Base-by-base conservation (phyloP, 768 basidiomycete species). In the Fistulinella prunicolor region DNA sequence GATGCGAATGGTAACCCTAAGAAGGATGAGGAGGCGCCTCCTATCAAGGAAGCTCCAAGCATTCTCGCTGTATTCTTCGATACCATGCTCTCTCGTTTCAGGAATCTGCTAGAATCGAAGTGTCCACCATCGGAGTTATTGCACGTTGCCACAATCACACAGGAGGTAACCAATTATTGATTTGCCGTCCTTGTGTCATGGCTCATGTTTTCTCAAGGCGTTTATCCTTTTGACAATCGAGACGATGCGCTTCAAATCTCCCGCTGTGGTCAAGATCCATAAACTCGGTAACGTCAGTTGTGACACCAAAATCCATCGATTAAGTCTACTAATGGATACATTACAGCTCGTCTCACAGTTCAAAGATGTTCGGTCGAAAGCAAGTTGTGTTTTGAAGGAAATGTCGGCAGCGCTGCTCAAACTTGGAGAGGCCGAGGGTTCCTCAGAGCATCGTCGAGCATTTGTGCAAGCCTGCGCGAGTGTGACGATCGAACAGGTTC, bases 21-120 rank as follows among this genome's bases (percentile, higher is more conserved):
- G 67, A 89, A 88, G 59, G 83, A 84, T 36, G 85, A 87, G 42
- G 86, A 88, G 49, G 73, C 81, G 21, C 85, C 86, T 17, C 66
- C 73, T n/a, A 73, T 86, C 14, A 78, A 73, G 22, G 83, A 83
- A 13, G 75, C 83, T 4, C 83, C 89, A 2, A 70, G 75, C 49
- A 47, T 73, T 6, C 70, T 89, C 12, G 42, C 63, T 9, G 62
- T 68, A 12, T 87, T 80, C 66, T 92, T 91, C 57, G 80, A 87
- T 42, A 69, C 73, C 46, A 75, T 87, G 63, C 73, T 74, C 47
- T 58, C 60, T 40, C 78, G 80, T 19, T 80, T 90, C 53, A 67
- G 68, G 20, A 70, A 66, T 19, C 66, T 72, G 3, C 57, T 76
- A 9, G 66, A 71, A 9, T 66, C 69, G 12, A 60, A 67, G 20